A percentile compares a stretch with the other conserved stretches of the same genome.
Evolutionary conservation across 169 alveolate genomes (phyloP).

Genomic region (Toxoplasma gondii): DNA sequence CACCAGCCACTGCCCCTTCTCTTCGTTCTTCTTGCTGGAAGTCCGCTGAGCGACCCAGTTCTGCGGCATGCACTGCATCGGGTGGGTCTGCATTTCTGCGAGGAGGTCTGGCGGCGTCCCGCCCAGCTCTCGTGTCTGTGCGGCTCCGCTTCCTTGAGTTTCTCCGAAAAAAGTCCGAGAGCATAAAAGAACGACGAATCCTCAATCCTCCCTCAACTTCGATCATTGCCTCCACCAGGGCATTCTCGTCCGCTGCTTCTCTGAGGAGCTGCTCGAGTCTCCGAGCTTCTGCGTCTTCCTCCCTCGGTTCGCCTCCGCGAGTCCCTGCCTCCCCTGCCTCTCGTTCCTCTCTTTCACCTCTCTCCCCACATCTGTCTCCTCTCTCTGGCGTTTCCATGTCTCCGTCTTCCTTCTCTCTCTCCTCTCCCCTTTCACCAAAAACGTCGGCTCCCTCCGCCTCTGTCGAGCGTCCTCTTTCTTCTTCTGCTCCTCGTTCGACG

Average conservation of each 20-base stretch:
- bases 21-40: too few species aligned
- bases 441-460: too few species aligned
- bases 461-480: too few species aligned
- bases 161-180: neutral
- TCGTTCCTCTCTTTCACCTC: neutral
- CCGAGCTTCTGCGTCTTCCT: neutral
- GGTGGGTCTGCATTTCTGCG: too few species aligned
- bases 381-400: neutral
- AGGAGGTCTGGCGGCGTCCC: neutral
- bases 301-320: neutral
- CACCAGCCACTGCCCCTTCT: neutral
- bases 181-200: neutral
- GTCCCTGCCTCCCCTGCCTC: too few species aligned
- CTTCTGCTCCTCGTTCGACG: too few species aligned
- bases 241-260: neutral
- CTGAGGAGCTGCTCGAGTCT: neutral
- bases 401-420: neutral
- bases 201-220: neutral
- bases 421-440: neutral
- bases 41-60: too few species aligned
- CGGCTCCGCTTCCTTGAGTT: neutral
- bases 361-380: neutral
- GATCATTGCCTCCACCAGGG: neutral
- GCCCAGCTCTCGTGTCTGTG: neutral
- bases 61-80: too few species aligned